These are phyloP conservation scores for Vitis labrusca DNA, from an alignment of 164 flowering plant genomes.

Conservation along the genomic window DNA sequence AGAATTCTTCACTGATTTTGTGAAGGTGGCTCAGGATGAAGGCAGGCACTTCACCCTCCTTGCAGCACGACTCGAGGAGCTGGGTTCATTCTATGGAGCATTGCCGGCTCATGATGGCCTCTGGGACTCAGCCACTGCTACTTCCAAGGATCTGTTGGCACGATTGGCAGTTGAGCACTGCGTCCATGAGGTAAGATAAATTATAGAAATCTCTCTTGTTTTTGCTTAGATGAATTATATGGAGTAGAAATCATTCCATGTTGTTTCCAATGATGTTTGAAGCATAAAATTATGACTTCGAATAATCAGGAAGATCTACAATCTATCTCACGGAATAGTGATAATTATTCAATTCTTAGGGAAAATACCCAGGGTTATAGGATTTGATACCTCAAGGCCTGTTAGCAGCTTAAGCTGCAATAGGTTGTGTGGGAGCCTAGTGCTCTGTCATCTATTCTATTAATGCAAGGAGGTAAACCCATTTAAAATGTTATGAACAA, in stretches of 20 bases:
- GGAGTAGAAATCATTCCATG: neutral
- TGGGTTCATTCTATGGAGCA: slow-evolving; percentile 88
- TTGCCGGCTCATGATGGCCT: slow-evolving; percentile 92
- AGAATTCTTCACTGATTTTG: slow-evolving; percentile 86
- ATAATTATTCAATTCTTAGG: too few species aligned
- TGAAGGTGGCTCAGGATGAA: slow-evolving; percentile 92
- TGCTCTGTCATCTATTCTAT: too few species aligned
- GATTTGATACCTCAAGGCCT: too few species aligned
- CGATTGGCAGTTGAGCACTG: slow-evolving; percentile 92
- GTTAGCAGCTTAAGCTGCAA: too few species aligned
- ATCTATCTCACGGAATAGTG: too few species aligned
- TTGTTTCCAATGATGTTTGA: neutral
- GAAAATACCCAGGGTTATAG: too few species aligned
- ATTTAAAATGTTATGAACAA: too few species aligned
- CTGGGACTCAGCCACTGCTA: slow-evolving; percentile 87
- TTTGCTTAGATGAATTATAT: neutral
- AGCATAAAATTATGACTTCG: too few species aligned
- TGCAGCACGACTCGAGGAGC: slow-evolving; percentile 68
- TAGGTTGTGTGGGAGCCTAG: too few species aligned
- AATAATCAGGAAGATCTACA: too few species aligned
- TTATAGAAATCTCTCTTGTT: neutral
- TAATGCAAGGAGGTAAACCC: too few species aligned
- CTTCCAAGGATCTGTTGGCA: slow-evolving; percentile 66
- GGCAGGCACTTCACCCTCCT: slow-evolving; percentile 92
- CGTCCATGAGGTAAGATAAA: slow-evolving; percentile 79